Percentiles rank a stretch among this genome's conserved stretches.
phyloP scores from a whole-genome alignment of 495 filamentous ascomycete species.

The Aspergillus leporis region DNA sequence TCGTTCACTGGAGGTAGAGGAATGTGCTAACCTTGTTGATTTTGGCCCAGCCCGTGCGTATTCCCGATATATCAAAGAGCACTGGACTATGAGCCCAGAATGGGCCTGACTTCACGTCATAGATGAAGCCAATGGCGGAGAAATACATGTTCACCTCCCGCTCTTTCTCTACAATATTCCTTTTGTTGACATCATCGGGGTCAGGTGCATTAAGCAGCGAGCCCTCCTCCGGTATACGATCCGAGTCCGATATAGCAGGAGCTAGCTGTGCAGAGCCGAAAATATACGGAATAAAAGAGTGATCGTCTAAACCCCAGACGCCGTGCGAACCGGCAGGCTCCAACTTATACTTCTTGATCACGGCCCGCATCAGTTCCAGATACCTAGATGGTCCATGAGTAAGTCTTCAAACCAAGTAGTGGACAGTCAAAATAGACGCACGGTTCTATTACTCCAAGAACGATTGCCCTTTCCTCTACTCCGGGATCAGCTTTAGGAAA shows the following conservation, averaged over 20 bases:
- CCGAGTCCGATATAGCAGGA: conserved; percentile 65
- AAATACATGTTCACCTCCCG: conserved; percentile 87
- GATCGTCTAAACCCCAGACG: conserved; percentile 97
- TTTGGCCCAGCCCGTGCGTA: conserved; percentile 92
- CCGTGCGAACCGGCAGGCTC: conserved; percentile 94
- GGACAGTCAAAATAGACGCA: conserved; percentile 39
- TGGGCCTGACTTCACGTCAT: conserved; percentile 94
- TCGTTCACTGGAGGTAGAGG: neutral
- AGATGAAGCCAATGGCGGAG: conserved; percentile 96
- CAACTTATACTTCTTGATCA: conserved; percentile 90
- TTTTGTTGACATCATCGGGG: conserved; percentile 66
- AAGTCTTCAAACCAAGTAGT: neutral
- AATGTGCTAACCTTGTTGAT: conserved; percentile 77
- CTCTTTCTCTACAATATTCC: conserved; percentile 64
- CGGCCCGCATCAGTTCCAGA: conserved; percentile 71
- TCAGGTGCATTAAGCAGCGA: conserved; percentile 70
- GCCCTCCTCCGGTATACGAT: conserved; percentile 71
- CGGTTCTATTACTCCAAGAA: conserved; percentile 80
- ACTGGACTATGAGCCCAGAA: conserved; percentile 99
- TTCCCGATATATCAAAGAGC: conserved; percentile 90
- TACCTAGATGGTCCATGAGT: conserved; percentile 55
- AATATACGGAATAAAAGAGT: conserved; percentile 95
- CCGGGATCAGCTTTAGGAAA: conserved; percentile 57
- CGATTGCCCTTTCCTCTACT: conserved; percentile 71
- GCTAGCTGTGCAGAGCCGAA: conserved; percentile 87